Base-by-base conservation (phyloP, 1,284 basidiomycete genomes). In the Sphaerobolus stellatus region DNA sequence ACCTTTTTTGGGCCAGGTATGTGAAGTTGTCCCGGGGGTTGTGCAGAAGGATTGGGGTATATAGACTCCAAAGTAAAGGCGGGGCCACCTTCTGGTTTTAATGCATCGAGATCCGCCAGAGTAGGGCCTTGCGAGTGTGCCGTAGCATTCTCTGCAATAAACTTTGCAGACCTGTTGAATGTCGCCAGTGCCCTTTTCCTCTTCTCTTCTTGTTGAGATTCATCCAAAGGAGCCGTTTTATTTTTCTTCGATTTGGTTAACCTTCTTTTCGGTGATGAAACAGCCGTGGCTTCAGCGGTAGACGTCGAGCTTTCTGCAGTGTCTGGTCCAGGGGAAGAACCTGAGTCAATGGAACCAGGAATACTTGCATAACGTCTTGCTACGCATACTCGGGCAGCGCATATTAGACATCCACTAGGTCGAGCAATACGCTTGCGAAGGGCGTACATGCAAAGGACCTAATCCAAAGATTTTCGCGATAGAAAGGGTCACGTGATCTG, bases 181-280 rank as follows among this genome's bases (percentile, higher is more conserved):
- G 38, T 49, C 5, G 53, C 53, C 16, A 54, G 47, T 20, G 53
- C 53, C 33, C 44, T 54, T 27, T 34, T 45, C 34, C 53, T 45
- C 29, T 29, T 54, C 38, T 54, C 53, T 6, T 30, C 46, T n/a
- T 54, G 34, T 31, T 43, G 46, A 14, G 45, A 45, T 28, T 49
- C 36, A 20, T 48, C 49, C 24, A 24, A 20, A 14, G 41, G 13
- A 11, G 22, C 5, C 20, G 7, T 43, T 13, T 43, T 43, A 18
- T 27, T 43, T 22, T 43, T 43, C 9, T 18, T 43, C 20, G 41
- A 18, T 13, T 11, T 22, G 20, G 11, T n/a, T n/a, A 9, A 24
- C 4, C 28, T 22, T 18, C 13, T 27, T 8, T 43, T 27, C 13
- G 22, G 13, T 22, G 18, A 6, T 14, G 41, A 43, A 22, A 9